Conservation (phyloP, 257 asterid genomes). For the Solanum ahanhuiri region DNA sequence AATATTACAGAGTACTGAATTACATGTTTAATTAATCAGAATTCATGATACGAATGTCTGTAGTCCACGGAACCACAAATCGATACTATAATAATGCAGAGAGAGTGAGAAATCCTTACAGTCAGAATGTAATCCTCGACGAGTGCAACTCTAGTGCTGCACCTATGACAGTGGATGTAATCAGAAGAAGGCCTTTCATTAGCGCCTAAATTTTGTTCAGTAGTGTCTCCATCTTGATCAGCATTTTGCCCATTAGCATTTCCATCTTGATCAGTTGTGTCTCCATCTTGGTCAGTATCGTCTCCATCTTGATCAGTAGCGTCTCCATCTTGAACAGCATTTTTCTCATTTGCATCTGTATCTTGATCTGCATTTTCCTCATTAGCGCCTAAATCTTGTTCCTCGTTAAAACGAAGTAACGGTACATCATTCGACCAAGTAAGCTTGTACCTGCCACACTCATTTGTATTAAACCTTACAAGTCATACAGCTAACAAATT, state of each 20-base stretch:
- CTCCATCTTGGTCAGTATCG: background rate
- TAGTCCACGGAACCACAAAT: no score
- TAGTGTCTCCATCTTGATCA: background rate
- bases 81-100: background rate
- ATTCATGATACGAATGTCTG: background rate
- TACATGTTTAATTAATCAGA: no score
- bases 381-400: background rate
- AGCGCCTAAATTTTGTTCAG: background rate
- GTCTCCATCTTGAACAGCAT: background rate
- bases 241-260: background rate
- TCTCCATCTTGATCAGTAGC: background rate
- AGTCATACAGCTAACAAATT: background rate
- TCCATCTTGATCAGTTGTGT: background rate
- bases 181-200: background rate
- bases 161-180: background rate
- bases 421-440: background rate
- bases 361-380: background rate
- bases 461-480: background rate
- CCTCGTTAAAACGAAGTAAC: background rate
- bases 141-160: background rate
- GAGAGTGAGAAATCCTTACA: background rate
- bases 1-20: background rate
- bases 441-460: background rate
- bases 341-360: background rate
- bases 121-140: background rate